These are phyloP conservation scores for Dendrocalamus latiflorus DNA, from an alignment of 202 grass and related monocot species.

Conservation along the genomic window DNA sequence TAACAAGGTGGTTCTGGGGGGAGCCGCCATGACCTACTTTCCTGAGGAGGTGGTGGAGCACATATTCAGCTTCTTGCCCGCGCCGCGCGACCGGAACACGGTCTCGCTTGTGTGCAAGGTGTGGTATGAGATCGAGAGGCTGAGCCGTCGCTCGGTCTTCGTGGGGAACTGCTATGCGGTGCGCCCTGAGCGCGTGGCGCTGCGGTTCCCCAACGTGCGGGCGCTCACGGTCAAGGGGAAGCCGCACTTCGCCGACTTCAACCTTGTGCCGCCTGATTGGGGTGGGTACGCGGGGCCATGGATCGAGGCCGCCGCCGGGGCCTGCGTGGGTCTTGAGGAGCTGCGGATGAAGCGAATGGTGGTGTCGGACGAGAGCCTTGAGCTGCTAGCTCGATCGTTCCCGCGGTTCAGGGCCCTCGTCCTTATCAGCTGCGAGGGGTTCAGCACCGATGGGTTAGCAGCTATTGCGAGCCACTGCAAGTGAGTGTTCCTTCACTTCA, in stretches of 20 bases:
- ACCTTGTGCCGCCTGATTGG: conserved; percentile 83
- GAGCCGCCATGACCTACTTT: conserved; percentile 79
- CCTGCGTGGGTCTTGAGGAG: conserved; percentile 67
- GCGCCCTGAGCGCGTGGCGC: conserved; percentile 40
- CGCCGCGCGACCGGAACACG: conserved; percentile 68
- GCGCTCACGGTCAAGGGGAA: conserved; percentile 77
- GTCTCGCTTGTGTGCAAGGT: conserved; percentile 87
- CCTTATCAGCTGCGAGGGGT: conserved; percentile 89
- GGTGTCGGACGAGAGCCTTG: conserved; percentile 72
- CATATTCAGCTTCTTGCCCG: conserved; percentile 88
- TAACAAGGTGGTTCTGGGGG: conserved; percentile 26
- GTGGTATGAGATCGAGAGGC: conserved; percentile 84
- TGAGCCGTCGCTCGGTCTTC: conserved; percentile 65
- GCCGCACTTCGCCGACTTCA: conserved; percentile 95
- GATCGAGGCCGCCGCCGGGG: conserved; percentile 56
- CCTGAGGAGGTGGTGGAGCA: conserved; percentile 96
- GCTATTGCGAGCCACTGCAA: conserved; percentile 81
- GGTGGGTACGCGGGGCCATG: conserved; percentile 60
- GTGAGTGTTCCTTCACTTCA: conserved; percentile 33
- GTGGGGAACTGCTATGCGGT: conserved; percentile 91
- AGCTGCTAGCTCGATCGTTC: conserved; percentile 72
- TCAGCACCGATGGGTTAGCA: conserved; percentile 81
- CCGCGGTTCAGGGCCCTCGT: conserved; percentile 62
- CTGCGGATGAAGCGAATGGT: conserved; percentile 93
- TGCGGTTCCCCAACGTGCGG: conserved; percentile 53